Percentiles rank a stretch among this genome's conserved stretches.
Conservation (phyloP, 1,139 yeast genomes). For the Saccharomyces hybrid region DNA sequence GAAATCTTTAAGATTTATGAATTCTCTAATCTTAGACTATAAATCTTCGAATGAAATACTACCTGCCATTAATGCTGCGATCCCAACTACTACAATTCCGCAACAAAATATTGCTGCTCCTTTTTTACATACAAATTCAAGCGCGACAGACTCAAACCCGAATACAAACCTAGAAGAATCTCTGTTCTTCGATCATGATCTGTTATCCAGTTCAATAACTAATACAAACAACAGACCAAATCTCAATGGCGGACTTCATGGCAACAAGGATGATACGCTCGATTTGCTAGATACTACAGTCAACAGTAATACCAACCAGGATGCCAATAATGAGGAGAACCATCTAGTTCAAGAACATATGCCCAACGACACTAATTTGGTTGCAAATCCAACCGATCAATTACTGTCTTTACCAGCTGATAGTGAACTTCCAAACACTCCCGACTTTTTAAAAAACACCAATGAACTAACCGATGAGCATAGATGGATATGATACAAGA, state of each 20-base stretch:
- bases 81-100: conserved; percentile 4
- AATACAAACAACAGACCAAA: neutral
- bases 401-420: conserved; percentile 13
- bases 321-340: neutral
- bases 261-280: neutral
- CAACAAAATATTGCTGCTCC: conserved; percentile 1
- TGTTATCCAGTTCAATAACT: neutral
- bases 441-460: conserved; percentile 15
- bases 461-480: conserved; percentile 14
- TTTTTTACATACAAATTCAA: neutral
- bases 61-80: conserved; percentile 8
- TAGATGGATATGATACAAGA: conserved; percentile 11
- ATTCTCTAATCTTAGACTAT: conserved; percentile 45
- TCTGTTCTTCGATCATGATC: neutral
- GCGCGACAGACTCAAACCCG: neutral
- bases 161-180: neutral
- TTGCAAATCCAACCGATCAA: conserved; percentile 2
- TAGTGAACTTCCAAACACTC: conserved; percentile 12
- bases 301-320: neutral
- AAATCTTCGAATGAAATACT: conserved; percentile 30
- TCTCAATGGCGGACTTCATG: neutral
- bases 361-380: neutral
- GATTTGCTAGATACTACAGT: neutral
- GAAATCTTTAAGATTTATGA: conserved; percentile 45
- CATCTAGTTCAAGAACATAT: neutral